A percentile compares a stretch with the other conserved stretches of the same genome.
Evolutionary conservation across 2,329 filamentous ascomycete genomes (phyloP).

Genomic region (Byssoonygena ceratinophila): DNA sequence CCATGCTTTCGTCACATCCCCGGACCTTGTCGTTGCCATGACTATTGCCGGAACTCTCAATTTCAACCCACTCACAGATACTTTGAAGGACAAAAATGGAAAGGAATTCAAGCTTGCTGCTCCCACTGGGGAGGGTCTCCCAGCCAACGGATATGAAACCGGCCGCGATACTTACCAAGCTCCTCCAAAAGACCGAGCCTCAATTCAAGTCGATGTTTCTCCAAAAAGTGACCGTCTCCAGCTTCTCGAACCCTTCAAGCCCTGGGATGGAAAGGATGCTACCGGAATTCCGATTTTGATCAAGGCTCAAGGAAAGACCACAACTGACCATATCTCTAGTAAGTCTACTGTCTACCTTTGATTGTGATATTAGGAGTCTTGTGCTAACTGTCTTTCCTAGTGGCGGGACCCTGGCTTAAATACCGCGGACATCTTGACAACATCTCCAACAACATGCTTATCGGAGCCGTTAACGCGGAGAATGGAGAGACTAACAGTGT

Average conservation of each 20-base stretch:
- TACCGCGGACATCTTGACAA: slow-evolving; percentile 98
- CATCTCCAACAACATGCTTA: slow-evolving; percentile 99
- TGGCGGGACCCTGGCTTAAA: slow-evolving; percentile 95
- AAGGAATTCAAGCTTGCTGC: slow-evolving; percentile 84
- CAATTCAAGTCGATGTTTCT: slow-evolving; percentile 69
- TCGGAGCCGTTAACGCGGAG: slow-evolving; percentile 89
- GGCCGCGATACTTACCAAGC: slow-evolving; percentile 93
- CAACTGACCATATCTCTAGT: slow-evolving; percentile 88
- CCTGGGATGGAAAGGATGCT: slow-evolving; percentile 91
- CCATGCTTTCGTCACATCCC: slow-evolving; percentile 85
- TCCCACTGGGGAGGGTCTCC: slow-evolving; percentile 73
- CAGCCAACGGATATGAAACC: slow-evolving; percentile 71
- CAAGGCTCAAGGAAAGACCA: slow-evolving; percentile 94
- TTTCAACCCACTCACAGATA: slow-evolving; percentile 94
- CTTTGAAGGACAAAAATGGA: slow-evolving; percentile 85
- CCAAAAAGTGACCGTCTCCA: slow-evolving; percentile 90
- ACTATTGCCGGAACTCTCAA: slow-evolving; percentile 71
- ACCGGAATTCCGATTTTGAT: slow-evolving; percentile 79
- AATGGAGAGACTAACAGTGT: slow-evolving; percentile 98
- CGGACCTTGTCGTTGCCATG: slow-evolving; percentile 79
- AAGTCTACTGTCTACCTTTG: slow-evolving; percentile 16
- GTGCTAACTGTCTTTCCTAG: slow-evolving; percentile 16
- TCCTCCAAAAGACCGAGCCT: slow-evolving; percentile 65
- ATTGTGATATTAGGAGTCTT: neutral
- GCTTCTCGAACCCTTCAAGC: slow-evolving; percentile 69